Evolutionary conservation across 164 flowering plant genomes (phyloP).

Genomic region (Nymphaea thermarum): DNA sequence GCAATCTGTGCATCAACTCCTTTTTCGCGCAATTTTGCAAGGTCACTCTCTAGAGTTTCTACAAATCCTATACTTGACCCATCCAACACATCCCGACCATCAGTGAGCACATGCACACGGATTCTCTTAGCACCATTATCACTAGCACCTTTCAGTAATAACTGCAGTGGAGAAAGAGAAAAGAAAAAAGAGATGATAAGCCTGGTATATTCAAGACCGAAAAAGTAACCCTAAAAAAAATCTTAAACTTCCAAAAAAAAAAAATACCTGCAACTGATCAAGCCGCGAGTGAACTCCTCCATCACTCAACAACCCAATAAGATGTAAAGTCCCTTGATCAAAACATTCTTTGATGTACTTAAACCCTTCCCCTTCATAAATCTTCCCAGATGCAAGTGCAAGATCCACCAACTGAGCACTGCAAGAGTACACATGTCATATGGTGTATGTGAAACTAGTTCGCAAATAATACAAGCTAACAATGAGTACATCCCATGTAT

Average conservation of each 20-base stretch:
- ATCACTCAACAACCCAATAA: constrained; percentile 91
- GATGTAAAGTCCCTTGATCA: constrained; percentile 65
- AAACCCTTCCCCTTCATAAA: constrained; percentile 86
- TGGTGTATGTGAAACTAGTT: not conserved
- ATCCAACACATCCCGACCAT: constrained; percentile 96
- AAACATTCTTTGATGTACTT: constrained; percentile 71
- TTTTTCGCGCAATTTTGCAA: constrained; percentile 51
- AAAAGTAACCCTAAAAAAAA: not conserved
- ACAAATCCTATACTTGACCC: constrained; percentile 90
- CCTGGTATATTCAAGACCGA: not conserved
- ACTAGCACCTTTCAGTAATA: constrained; percentile 72
- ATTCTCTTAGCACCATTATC: constrained; percentile 91
- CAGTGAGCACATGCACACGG: constrained; percentile 86
- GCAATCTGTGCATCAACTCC: constrained; percentile 92
- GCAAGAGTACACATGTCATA: constrained; percentile 1
- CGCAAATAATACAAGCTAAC: not conserved
- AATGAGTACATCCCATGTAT: not conserved
- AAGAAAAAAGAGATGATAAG: not conserved
- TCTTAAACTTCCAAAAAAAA: not conserved
- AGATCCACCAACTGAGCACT: constrained; percentile 92
- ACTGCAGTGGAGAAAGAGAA: constrained; percentile 27
- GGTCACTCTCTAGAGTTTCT: constrained; percentile 81
- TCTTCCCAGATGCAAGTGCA: constrained; percentile 89
- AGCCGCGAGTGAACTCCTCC: constrained; percentile 98
- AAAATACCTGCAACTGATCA: constrained; percentile 74